Evolutionary conservation across 768 basidiomycete species (phyloP), one percentile per base, ranked within the genome.

Genomic region (Neoboletus subvelutipes): DNA sequence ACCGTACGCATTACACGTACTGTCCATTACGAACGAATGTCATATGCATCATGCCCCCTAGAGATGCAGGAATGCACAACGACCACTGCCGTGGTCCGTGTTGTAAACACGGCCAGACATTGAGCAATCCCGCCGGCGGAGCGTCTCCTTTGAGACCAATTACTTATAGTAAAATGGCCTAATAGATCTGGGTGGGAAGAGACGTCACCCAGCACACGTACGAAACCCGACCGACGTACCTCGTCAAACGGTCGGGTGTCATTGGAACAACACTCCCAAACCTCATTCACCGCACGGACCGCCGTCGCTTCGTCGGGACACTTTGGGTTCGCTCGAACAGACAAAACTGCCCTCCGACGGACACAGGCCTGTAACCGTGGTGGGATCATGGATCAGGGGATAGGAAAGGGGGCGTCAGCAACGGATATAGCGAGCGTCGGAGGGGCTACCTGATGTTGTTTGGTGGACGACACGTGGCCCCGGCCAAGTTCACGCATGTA

Each of bases 171-270:
- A 42, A 43, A 51, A 18, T 33, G 55, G 55, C 1, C 54, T 71
- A 74, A 61, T 73, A 74, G 54, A 73, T 72, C 73, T 74, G 58
- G 50, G 61, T 64, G 66, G 55, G 66, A 72, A 55, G 40, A 17
- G 12, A 50, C 47, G 55, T 55, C 31, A 50, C 50, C 26, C 24
- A 13, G 8, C 52, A n/a, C 18, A 37, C 37, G 28, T 39, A 41
- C 47, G 10, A 58, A 9, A 28, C 10, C 33, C 12, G 22, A 10
- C 33, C 11, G 13, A 59, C 69, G 53, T 64, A 93, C 93, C 87
- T 98, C 95, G 71, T 99, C 97, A 71, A 98, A 99, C 10, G 97
- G 96, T 60, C 96, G 76, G 7, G 95, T 98, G 70, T 98, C 97
- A 37, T 82, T 87, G 73, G 92, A 94, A 72, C 96, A 99, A 63